Percentiles rank a stretch among this genome's conserved stretches.
Evolutionary conservation across 495 filamentous ascomycete species (phyloP).

Genomic region (Bacidia rubella): DNA sequence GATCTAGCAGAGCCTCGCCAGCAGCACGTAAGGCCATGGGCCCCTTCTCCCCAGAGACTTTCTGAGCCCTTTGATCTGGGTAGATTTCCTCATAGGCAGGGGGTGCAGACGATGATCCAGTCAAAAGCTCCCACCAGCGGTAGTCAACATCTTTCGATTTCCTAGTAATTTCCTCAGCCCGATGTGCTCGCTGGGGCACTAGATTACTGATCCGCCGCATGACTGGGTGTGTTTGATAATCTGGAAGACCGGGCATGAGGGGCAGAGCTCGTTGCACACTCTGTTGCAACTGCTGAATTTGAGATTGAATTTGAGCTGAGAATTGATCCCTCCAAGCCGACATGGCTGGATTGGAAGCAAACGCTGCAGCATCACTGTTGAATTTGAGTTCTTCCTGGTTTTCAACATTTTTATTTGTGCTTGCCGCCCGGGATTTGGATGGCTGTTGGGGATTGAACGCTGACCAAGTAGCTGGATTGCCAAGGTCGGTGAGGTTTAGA

Average conservation of each 20-base stretch:
- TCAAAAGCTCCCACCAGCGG: constrained; percentile 58
- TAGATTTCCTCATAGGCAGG: constrained; percentile 76
- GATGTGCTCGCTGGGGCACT: constrained; percentile 42
- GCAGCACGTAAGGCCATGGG: constrained; percentile 45
- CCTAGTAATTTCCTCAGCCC: constrained; percentile 31
- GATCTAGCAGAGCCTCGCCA: constrained; percentile 50
- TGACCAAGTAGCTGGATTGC: constrained; percentile 25
- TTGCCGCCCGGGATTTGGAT: constrained; percentile 18
- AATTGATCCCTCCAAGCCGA: constrained; percentile 65
- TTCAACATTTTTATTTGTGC: not conserved
- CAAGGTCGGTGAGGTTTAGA: too few species aligned
- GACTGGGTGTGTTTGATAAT: constrained; percentile 60
- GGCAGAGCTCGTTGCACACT: constrained; percentile 51
- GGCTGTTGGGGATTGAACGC: constrained; percentile 25
- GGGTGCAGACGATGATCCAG: constrained; percentile 39
- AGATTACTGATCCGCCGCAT: constrained; percentile 63
- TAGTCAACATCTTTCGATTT: constrained; percentile 39
- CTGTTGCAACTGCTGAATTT: constrained; percentile 63
- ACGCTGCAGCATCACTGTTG: constrained; percentile 21
- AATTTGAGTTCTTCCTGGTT: constrained; percentile 1
- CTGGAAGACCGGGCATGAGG: constrained; percentile 49
- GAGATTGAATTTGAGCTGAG: constrained; percentile 56
- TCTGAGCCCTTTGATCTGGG: constrained; percentile 35
- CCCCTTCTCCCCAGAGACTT: constrained; percentile 44
- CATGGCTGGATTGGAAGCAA: constrained; percentile 48